Conservation (phyloP, 345 rosid species). For the Syzygium oleosum region DNA sequence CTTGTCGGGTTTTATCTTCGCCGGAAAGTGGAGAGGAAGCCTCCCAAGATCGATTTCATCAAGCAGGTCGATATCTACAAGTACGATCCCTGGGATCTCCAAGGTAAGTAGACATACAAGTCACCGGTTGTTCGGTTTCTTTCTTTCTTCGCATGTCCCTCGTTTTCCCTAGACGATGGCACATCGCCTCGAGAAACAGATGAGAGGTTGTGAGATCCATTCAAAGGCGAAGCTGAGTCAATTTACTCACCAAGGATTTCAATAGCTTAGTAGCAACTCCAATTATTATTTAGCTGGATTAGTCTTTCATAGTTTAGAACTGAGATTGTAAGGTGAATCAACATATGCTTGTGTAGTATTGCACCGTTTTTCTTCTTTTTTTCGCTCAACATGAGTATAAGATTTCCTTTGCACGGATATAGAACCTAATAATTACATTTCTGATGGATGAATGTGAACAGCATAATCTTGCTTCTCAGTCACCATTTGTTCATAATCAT, state of each 20-base stretch:
- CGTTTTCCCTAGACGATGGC: neutral
- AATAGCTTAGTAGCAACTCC: neutral
- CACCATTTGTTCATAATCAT: neutral
- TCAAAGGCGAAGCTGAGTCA: neutral
- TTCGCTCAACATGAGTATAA: neutral
- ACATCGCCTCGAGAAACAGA: neutral
- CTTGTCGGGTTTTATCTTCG: constrained; percentile 36
- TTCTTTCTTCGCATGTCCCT: neutral
- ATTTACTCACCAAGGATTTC: neutral
- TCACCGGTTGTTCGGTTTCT: neutral
- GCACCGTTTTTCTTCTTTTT: neutral
- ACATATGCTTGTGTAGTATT: neutral
- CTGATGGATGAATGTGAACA: neutral
- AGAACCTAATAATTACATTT: neutral
- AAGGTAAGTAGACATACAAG: constrained; percentile 16
- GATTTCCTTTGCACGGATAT: neutral
- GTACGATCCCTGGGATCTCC: constrained; percentile 47
- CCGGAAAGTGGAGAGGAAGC: constrained; percentile 26
- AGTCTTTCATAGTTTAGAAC: neutral
- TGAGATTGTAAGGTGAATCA: neutral
- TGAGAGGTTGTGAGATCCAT: neutral
- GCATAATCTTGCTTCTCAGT: neutral
- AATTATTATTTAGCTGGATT: neutral
- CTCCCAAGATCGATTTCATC: constrained; percentile 25
- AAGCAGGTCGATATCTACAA: constrained; percentile 37